A percentile compares a stretch with the other conserved stretches of the same genome.
Conservation (phyloP, 768 basidiomycete genomes). For the Mycena haematopus region DNA sequence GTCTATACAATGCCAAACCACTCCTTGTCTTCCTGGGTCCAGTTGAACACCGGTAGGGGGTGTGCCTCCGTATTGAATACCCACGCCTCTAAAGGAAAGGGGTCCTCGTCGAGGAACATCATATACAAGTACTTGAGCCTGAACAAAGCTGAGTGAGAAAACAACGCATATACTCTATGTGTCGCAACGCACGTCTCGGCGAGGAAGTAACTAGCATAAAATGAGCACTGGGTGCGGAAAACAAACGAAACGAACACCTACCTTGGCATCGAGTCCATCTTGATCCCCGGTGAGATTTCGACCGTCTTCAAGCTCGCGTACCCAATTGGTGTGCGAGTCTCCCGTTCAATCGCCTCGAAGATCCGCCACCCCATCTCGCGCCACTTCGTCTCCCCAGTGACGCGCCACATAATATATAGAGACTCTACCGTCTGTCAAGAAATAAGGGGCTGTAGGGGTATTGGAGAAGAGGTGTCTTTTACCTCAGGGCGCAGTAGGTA, state of each 20-base stretch:
- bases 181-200: conserved; percentile 50
- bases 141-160: conserved; percentile 10
- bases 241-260: conserved; percentile 35
- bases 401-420: conserved; percentile 72
- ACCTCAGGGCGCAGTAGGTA: conserved; percentile 81
- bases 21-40: conserved; percentile 60
- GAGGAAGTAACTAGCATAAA: conserved; percentile 49
- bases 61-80: conserved; percentile 79
- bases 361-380: conserved; percentile 74
- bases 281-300: conserved; percentile 43
- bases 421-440: conserved; percentile 69
- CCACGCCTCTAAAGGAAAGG: conserved; percentile 60
- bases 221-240: neutral
- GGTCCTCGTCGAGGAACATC: conserved; percentile 69
- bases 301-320: conserved; percentile 66
- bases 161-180: neutral
- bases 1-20: conserved; percentile 42
- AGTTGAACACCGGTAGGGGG: conserved; percentile 73
- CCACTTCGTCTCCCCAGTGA: conserved; percentile 73
- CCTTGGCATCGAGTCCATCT: conserved; percentile 78
- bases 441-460: neutral
- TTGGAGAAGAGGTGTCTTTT: conserved; percentile 28
- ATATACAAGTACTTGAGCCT: conserved; percentile 79
- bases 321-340: conserved; percentile 63
- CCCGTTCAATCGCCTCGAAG: conserved; percentile 68